These are phyloP conservation scores for Forsythia suspensa DNA, from an alignment of 257 asterid species.

Conservation along the genomic window DNA sequence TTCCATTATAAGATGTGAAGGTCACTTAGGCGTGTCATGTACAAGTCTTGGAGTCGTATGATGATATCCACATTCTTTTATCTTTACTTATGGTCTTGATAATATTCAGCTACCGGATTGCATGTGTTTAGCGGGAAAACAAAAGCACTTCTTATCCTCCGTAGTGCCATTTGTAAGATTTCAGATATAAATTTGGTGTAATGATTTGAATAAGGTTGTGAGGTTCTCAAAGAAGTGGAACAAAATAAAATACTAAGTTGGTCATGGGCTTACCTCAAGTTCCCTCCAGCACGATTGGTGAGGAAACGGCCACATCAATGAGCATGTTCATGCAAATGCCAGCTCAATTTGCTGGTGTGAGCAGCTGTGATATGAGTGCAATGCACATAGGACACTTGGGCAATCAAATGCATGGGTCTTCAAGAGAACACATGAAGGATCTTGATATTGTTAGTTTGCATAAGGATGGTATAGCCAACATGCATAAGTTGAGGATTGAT, in stretches of 20 bases:
- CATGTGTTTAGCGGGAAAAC: background rate
- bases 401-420: constrained; percentile 32
- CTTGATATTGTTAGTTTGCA: constrained; percentile 44
- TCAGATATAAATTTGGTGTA: background rate
- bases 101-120: background rate
- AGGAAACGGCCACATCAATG: constrained; percentile 57
- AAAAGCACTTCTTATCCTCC: constrained; percentile 1
- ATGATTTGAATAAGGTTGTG: constrained; percentile 10
- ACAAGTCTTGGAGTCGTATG: constrained; percentile 7
- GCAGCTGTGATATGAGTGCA: constrained; percentile 57
- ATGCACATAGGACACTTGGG: constrained; percentile 37
- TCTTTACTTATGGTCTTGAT: background rate
- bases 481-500: constrained; percentile 53
- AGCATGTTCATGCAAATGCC: constrained; percentile 54
- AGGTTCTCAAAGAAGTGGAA: constrained; percentile 17
- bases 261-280: constrained; percentile 86
- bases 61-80: background rate
- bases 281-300: constrained; percentile 52
- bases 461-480: constrained; percentile 44
- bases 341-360: constrained; percentile 37
- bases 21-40: constrained; percentile 11
- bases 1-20: constrained; percentile 4
- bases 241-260: constrained; percentile 8
- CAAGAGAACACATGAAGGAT: constrained; percentile 48
- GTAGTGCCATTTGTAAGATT: background rate